These are phyloP conservation scores for Tricholoma matsutake DNA, from an alignment of 768 basidiomycete species.

Conservation along the genomic window DNA sequence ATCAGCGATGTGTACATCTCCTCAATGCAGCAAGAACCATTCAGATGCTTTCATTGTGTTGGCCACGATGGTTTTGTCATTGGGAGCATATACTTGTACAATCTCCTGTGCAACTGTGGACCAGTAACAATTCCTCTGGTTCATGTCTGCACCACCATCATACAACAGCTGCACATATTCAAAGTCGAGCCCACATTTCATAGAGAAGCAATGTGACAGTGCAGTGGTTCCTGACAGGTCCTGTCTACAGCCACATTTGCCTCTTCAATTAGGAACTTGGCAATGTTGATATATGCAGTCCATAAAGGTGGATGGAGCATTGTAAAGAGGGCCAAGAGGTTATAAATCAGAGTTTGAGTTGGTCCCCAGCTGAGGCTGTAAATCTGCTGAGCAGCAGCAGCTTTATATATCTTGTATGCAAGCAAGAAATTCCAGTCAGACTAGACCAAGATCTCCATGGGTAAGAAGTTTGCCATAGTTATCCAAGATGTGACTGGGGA, in stretches of 20 bases:
- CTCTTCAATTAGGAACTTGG: slow-evolving; percentile 29
- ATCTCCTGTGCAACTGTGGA: slow-evolving; percentile 39
- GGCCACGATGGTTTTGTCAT: slow-evolving; percentile 17
- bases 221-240: slow-evolving; percentile 40
- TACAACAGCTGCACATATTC: slow-evolving; percentile 41
- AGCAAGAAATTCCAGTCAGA: slow-evolving; percentile 23
- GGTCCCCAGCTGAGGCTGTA: slow-evolving; percentile 37
- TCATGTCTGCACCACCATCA: slow-evolving; percentile 40
- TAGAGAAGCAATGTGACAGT: slow-evolving; percentile 38
- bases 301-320: slow-evolving; percentile 22
- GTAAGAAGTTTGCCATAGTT: slow-evolving; percentile 25
- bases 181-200: slow-evolving; percentile 38
- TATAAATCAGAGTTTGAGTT: slow-evolving; percentile 36
- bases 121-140: slow-evolving; percentile 38
- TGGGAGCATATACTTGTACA: slow-evolving; percentile 23
- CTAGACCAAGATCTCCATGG: slow-evolving; percentile 20
- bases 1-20: slow-evolving; percentile 31
- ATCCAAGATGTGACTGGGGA: slow-evolving; percentile 35
- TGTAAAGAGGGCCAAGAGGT: slow-evolving; percentile 32
- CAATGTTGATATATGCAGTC: slow-evolving; percentile 25
- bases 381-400: slow-evolving; percentile 26
- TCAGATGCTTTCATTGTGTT: slow-evolving; percentile 26
- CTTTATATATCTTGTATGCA: slow-evolving; percentile 17
- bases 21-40: slow-evolving; percentile 43
- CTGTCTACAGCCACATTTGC: slow-evolving; percentile 37